A percentile compares a stretch with the other conserved stretches of the same genome.
phyloP scores from a whole-genome alignment of 257 asterid species.

The Fraxinus anomala region DNA sequence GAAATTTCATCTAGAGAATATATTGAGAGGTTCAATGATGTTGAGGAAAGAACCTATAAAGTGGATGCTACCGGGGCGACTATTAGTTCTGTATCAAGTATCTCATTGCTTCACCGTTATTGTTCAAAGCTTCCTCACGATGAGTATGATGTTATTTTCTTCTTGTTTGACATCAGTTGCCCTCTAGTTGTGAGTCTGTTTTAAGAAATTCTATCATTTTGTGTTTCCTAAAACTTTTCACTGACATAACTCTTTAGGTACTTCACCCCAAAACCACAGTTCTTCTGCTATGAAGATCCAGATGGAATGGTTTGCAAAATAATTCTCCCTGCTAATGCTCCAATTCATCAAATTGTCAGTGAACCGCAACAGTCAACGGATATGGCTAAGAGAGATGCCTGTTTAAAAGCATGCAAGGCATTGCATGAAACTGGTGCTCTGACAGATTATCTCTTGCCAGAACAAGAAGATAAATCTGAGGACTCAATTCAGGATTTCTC shows the following conservation, averaged over 20 bases:
- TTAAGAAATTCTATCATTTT: conserved; percentile 10
- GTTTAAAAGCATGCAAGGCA: conserved; percentile 86
- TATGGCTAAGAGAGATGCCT: conserved; percentile 84
- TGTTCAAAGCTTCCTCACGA: conserved; percentile 95
- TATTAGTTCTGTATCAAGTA: conserved; percentile 69
- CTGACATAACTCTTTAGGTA: conserved; percentile 47
- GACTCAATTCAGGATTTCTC: conserved; percentile 48
- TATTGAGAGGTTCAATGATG: conserved; percentile 37
- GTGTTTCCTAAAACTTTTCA: conserved; percentile 15
- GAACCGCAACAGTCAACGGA: conserved; percentile 68
- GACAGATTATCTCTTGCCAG: conserved; percentile 90
- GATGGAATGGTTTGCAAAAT: conserved; percentile 79
- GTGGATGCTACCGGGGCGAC: conserved; percentile 88
- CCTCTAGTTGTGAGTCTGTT: conserved; percentile 17
- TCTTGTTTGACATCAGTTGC: conserved; percentile 23
- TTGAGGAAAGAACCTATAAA: conserved; percentile 63
- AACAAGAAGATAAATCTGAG: conserved; percentile 53
- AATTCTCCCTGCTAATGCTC: conserved; percentile 88
- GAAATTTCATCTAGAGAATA: conserved; percentile 73
- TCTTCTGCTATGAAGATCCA: conserved; percentile 62
- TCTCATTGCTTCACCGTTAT: conserved; percentile 82
- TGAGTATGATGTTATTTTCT: conserved; percentile 62
- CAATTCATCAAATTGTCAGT: conserved; percentile 68
- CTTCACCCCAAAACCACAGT: conserved; percentile 77
- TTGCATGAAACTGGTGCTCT: conserved; percentile 89